Evolutionary conservation across 371 early-diverging fungal genomes (phyloP), one percentile per base, ranked within the genome.

Genomic region (Sporodiniella umbellata): DNA sequence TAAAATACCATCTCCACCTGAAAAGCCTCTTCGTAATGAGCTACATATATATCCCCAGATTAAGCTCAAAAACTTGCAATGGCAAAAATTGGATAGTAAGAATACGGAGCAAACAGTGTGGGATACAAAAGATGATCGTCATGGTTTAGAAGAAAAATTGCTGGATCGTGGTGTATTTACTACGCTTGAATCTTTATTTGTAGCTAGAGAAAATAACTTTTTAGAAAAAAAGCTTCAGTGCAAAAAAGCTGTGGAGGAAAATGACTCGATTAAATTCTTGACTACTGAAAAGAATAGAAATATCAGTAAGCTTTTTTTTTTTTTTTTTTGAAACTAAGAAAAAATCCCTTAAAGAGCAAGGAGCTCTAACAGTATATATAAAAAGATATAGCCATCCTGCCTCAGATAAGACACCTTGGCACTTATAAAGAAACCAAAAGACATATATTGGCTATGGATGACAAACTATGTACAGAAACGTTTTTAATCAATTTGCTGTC

Each of bases 401-500:
- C 75, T 11, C 60, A 58, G 26, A 39, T 66, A 21, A 71, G 68
- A 28, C 54, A 48, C 21, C 61, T 56, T 23, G 47, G 38, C 2
- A 53, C 53, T 3, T 67, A 59, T 40, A 51, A 38, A 22, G 77
- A 87, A 37, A 68, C 67, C 3, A 56, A 65, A n/a, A 15, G 51
- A 26, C 49, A 54, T 25, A 70, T 75, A 12, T 43, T 75, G 44
- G 43, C 45, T 10, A 25, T 81, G 25, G 66, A 81, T 39, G 69
- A 67, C 28, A 58, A 60, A 2, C 47, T 69, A 0, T 69, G 79
- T 31, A 61, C 68, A 2, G 83, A 84, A 28, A 70, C 59, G 2
- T 64, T 81, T 45, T 45, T 83, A 42, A 58, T 70, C 35, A 73
- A 75, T 33, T 53, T 84, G 44, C 44, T 78, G 14, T 45, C 58